Evolutionary conservation across 1,284 basidiomycete genomes (phyloP).

Genomic region (Neonothopanus nambi): DNA sequence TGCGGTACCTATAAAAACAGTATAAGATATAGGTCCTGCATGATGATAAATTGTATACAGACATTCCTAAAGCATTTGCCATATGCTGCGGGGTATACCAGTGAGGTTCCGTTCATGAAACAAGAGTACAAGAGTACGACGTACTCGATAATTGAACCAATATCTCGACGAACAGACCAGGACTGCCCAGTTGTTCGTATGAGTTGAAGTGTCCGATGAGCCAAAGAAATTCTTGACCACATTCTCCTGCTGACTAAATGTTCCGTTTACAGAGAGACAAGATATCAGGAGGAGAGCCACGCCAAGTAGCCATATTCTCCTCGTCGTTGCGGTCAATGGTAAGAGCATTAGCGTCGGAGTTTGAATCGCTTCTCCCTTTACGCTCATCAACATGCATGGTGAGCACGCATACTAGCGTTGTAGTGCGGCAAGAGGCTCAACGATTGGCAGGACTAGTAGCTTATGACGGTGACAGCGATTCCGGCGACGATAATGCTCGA

Average conservation of each 20-base stretch:
- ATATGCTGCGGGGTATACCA: conserved; percentile 69
- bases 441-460: conserved; percentile 49
- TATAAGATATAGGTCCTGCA: too few relatives aligned
- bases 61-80: conserved; percentile 97
- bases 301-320: too few relatives aligned
- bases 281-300: neutral
- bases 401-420: too few relatives aligned
- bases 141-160: conserved; percentile 98
- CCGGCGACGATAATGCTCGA: conserved; percentile 43
- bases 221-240: conserved; percentile 29
- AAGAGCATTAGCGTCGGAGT: too few relatives aligned
- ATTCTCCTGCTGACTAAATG: conserved; percentile 13
- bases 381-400: too few relatives aligned
- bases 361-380: too few relatives aligned
- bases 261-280: neutral
- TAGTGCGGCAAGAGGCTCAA: too few relatives aligned
- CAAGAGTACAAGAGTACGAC: conserved; percentile 32
- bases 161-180: conserved; percentile 92
- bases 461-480: conserved; percentile 68
- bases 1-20: conserved; percentile 87
- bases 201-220: conserved; percentile 27
- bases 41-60: too few relatives aligned
- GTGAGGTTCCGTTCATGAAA: neutral
- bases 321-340: too few relatives aligned
- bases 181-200: conserved; percentile 99